phyloP scores from a whole-genome alignment of 2,329 filamentous ascomycete species.

The Diaporthe aspalathi region DNA sequence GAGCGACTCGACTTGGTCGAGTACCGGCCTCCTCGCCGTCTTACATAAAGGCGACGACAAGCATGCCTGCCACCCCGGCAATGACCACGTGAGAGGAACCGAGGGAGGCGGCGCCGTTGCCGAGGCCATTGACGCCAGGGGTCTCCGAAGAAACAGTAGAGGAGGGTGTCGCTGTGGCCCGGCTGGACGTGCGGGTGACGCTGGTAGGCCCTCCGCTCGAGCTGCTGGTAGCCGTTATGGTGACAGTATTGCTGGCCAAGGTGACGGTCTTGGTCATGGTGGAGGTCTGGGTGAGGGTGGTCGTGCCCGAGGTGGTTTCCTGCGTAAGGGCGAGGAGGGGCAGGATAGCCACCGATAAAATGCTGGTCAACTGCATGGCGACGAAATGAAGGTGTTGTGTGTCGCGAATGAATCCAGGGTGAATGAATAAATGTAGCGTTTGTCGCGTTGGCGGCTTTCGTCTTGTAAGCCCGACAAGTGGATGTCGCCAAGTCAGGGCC shows the following conservation, averaged over 20 bases:
- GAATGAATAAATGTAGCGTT: constrained; percentile 13
- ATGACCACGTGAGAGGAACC: constrained; percentile 58
- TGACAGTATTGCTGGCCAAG: constrained; percentile 51
- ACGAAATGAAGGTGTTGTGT: constrained; percentile 15
- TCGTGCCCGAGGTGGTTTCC: constrained; percentile 55
- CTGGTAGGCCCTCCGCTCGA: constrained; percentile 43
- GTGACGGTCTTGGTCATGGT: constrained; percentile 62
- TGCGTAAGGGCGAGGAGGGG: constrained; percentile 65
- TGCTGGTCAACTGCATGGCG: constrained; percentile 57
- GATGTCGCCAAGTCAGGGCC: neutral
- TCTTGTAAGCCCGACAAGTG: neutral
- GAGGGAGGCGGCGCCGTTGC: constrained; percentile 52
- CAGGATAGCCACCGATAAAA: constrained; percentile 61
- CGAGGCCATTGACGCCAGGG: constrained; percentile 49
- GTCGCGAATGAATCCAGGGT: constrained; percentile 36
- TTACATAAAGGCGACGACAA: constrained; percentile 65
- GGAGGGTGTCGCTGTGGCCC: constrained; percentile 41
- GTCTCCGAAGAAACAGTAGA: constrained; percentile 47
- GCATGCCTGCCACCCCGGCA: constrained; percentile 62
- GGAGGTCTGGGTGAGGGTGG: constrained; percentile 62
- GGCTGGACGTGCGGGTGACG: constrained; percentile 28
- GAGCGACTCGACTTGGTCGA: neutral
- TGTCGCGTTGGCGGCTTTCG: constrained; percentile 16
- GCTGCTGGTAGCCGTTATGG: constrained; percentile 34
- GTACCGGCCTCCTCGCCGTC: constrained; percentile 1